phyloP scores from a whole-genome alignment of 768 basidiomycete genomes.

The Chalciporus pseudorubinellus region DNA sequence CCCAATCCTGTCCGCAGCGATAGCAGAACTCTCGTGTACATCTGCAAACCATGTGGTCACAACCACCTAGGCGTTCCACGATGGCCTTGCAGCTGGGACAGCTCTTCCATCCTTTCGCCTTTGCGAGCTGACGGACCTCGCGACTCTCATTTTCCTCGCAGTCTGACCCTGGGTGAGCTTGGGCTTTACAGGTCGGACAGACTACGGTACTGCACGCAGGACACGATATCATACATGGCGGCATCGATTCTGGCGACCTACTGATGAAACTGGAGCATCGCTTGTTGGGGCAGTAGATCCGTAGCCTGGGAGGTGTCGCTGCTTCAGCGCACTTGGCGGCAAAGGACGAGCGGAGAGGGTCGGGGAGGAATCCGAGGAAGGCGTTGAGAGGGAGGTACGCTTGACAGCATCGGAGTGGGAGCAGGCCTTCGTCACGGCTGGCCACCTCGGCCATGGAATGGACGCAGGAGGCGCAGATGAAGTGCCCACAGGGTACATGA shows the following conservation, averaged over 20 bases:
- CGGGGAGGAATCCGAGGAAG: slow-evolving; percentile 33
- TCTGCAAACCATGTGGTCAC: slow-evolving; percentile 58
- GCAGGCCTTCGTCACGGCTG: slow-evolving; percentile 47
- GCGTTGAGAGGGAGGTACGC: slow-evolving; percentile 32
- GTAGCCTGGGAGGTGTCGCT: slow-evolving; percentile 37
- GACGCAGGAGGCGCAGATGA: slow-evolving; percentile 48
- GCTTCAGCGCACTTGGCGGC: slow-evolving; percentile 47
- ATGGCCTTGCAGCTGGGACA: slow-evolving; percentile 57
- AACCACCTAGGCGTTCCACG: slow-evolving; percentile 54
- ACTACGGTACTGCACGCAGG: slow-evolving; percentile 39
- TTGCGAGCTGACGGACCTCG: slow-evolving; percentile 47
- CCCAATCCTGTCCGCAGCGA: slow-evolving; percentile 14
- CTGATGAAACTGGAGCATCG: slow-evolving; percentile 56
- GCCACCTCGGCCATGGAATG: slow-evolving; percentile 40
- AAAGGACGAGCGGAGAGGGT: slow-evolving; percentile 32
- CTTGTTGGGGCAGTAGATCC: slow-evolving; percentile 48
- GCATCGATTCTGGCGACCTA: slow-evolving; percentile 27
- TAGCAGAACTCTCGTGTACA: slow-evolving; percentile 35
- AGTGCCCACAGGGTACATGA: slow-evolving; percentile 43
- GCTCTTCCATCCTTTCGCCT: slow-evolving; percentile 51
- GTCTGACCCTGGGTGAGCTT: slow-evolving; percentile 36
- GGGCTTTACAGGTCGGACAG: slow-evolving; percentile 50
- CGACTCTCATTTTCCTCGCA: slow-evolving; percentile 44
- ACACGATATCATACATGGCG: slow-evolving; percentile 33
- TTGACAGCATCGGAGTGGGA: slow-evolving; percentile 52